Conservation (phyloP, 371 early-diverging fungal genomes). For the Mycotypha africana region DNA sequence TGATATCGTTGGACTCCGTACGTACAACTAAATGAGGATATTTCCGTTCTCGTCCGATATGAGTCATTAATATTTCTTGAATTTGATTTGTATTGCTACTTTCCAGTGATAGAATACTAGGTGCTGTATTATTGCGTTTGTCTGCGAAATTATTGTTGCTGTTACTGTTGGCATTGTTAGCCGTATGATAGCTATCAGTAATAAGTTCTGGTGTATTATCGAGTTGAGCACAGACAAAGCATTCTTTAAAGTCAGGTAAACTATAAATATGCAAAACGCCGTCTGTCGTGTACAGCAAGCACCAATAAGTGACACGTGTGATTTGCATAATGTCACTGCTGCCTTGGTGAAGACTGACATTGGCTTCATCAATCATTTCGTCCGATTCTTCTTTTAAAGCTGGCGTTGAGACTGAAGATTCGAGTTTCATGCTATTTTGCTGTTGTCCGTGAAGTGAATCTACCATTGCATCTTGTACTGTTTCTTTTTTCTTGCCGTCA, state of each 20-base stretch:
- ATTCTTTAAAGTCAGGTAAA: slow-evolving; percentile 67
- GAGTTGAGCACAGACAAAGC: slow-evolving; percentile 63
- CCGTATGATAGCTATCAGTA: slow-evolving; percentile 28
- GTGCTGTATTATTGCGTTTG: no score
- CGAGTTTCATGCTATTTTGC: background rate
- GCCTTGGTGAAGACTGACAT: slow-evolving; percentile 35
- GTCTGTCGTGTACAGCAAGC: slow-evolving; percentile 27
- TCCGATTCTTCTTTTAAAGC: slow-evolving; percentile 1
- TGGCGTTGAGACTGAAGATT: no score
- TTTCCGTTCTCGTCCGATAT: slow-evolving; percentile 56
- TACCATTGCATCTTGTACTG: no score
- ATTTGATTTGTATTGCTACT: slow-evolving; percentile 44
- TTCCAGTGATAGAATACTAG: no score
- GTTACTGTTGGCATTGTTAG: background rate
- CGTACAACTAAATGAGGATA: slow-evolving; percentile 68
- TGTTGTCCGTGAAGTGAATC: background rate
- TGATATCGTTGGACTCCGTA: slow-evolving; percentile 63
- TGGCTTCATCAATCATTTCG: slow-evolving; percentile 24
- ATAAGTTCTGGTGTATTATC: slow-evolving; percentile 57
- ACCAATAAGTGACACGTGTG: slow-evolving; percentile 31
- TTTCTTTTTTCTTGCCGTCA: slow-evolving; percentile 1
- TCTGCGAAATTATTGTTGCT: background rate
- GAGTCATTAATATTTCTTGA: slow-evolving; percentile 64
- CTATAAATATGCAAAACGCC: slow-evolving; percentile 48
- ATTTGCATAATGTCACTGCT: slow-evolving; percentile 9